Base-by-base conservation (phyloP, 306 rosid genomes). In the Oemleria cerasiformis region DNA sequence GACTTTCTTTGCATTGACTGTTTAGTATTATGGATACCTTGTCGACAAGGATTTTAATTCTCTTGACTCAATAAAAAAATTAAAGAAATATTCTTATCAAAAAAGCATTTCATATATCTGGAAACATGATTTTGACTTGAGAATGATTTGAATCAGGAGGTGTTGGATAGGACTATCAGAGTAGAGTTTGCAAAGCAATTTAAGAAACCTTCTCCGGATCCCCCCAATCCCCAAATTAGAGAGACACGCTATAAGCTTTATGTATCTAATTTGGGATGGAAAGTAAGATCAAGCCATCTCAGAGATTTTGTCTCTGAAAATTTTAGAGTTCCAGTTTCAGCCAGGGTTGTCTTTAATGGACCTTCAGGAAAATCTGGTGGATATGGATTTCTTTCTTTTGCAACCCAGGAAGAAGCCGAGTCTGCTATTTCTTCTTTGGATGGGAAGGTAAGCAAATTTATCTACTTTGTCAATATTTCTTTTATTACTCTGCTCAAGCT, bases 321-420 rank as follows among this genome's bases (percentile, higher is more conserved):
- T 82, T 91, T 83, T 66, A 94, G 87, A 57, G 47, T 48, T 47
- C 97, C 99, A 55, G 87, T 58, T 80, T 83, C 97, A 40, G 88
- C 92, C 56, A 88, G 95, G 75, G 90, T 94, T 78, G 96, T 94
- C 80, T 88, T 91, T 55, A 91, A 88, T 30, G 82, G 77, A 21
- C 83, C 88, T 75, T 34, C 74, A 42, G 92, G 95, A 71, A 90
- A 74, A 74, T 84, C 96, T 72, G 75, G 88, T 40, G 96, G 98
- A 25, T 90, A 88, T 76, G 98, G 94, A 54, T 93, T 88, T 80
- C 90, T 88, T 75, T 88, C 94, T 83, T 93, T 87, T 68, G 71
- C 67, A 47, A 88, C 92, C 15, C 70, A 61, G 75, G 96, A 93
- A 78, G 98, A 93, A 72, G 97, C 92, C 38, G 91, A 84, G 60